Percentiles rank a stretch among this genome's conserved stretches.
Evolutionary conservation across 2,329 filamentous ascomycete genomes (phyloP).

Genomic region (Nemania sp.): DNA sequence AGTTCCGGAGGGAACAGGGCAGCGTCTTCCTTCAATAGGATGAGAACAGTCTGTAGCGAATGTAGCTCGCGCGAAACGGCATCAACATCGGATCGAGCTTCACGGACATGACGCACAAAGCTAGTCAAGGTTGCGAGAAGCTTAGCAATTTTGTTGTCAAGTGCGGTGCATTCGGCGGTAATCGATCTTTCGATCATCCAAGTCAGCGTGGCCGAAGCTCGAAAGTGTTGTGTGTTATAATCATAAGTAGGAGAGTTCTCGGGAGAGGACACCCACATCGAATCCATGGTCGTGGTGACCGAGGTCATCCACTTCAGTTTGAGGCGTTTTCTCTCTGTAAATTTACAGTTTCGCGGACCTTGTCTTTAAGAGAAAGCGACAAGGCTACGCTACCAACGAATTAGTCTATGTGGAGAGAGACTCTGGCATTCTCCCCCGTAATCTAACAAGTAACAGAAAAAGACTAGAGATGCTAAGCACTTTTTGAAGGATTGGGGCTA

Average conservation of each 20-base stretch:
- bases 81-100: constrained; percentile 56
- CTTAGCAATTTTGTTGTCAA: constrained; percentile 52
- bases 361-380: constrained; percentile 4
- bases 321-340: not conserved
- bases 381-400: constrained; percentile 16
- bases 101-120: constrained; percentile 57
- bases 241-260: constrained; percentile 33
- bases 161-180: constrained; percentile 54
- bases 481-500: constrained; percentile 14
- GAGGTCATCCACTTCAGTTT: constrained; percentile 35
- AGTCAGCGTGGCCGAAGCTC: constrained; percentile 45
- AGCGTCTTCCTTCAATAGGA: constrained; percentile 56
- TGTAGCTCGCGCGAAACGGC: constrained; percentile 57
- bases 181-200: constrained; percentile 52
- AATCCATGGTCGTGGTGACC: constrained; percentile 44
- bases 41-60: constrained; percentile 55
- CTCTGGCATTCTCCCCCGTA: constrained; percentile 22
- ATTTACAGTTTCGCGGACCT: not conserved
- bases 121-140: constrained; percentile 50
- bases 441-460: constrained; percentile 6
- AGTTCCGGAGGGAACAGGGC: constrained; percentile 53
- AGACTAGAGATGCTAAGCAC: not conserved
- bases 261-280: constrained; percentile 43
- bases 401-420: constrained; percentile 12
- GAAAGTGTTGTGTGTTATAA: constrained; percentile 35